A percentile compares a stretch with the other conserved stretches of the same genome.
These are phyloP conservation scores for Ramularia endophylla DNA, from an alignment of 2,329 filamentous ascomycete genomes.

Conservation along the genomic window DNA sequence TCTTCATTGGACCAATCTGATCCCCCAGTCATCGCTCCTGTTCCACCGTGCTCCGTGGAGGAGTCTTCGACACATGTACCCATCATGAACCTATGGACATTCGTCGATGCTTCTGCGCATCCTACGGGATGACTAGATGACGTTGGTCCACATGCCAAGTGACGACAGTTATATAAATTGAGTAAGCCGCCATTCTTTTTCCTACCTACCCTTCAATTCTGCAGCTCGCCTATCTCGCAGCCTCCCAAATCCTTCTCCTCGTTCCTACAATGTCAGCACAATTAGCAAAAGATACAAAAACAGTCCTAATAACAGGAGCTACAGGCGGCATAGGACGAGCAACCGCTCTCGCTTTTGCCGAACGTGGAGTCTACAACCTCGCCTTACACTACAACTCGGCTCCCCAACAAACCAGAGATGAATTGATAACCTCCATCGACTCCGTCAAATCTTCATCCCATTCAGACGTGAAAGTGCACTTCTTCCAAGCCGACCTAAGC, in stretches of 20 bases:
- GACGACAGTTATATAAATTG: too few species aligned
- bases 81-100: too few species aligned
- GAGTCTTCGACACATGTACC: too few species aligned
- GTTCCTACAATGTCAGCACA: constrained; percentile 1
- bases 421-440: constrained; percentile 26
- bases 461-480: constrained; percentile 32
- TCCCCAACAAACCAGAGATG: constrained; percentile 28
- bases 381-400: constrained; percentile 40
- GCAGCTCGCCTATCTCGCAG: background rate
- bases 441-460: constrained; percentile 34
- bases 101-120: too few species aligned
- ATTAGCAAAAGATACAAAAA: too few species aligned
- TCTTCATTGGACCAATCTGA: too few species aligned
- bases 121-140: too few species aligned
- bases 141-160: too few species aligned
- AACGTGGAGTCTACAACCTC: constrained; percentile 35
- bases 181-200: background rate
- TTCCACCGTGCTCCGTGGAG: too few species aligned
- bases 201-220: background rate
- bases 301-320: constrained; percentile 39
- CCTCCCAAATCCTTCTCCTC: background rate
- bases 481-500: constrained; percentile 24
- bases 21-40: too few species aligned
- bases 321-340: constrained; percentile 40
- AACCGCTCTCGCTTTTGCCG: constrained; percentile 36